Conservation (phyloP, 2,329 filamentous ascomycete species). For the Curvularia spicifera region DNA sequence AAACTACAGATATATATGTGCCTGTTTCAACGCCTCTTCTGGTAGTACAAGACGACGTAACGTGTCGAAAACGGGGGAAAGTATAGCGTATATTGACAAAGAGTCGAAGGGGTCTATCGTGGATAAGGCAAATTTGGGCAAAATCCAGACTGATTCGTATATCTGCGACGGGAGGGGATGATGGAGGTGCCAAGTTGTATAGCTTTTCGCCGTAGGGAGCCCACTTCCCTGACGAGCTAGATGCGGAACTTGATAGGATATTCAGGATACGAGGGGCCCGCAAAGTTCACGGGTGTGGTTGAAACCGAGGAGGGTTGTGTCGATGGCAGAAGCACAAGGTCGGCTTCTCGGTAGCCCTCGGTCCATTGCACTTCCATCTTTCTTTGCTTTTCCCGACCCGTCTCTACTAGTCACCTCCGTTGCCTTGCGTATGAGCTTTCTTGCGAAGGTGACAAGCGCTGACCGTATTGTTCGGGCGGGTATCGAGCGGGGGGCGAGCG, state of each 20-base stretch:
- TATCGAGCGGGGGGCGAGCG: constrained; percentile 40
- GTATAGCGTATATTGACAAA: neutral
- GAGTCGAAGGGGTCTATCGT: neutral
- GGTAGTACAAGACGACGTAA: constrained; percentile 11
- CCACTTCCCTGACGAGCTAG: neutral
- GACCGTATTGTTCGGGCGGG: constrained; percentile 25
- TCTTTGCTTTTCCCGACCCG: constrained; percentile 41
- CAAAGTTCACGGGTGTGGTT: constrained; percentile 31
- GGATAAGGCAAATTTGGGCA: neutral
- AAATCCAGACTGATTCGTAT: neutral
- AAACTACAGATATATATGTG: constrained; percentile 13
- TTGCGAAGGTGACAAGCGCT: constrained; percentile 36
- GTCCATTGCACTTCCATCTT: constrained; percentile 49
- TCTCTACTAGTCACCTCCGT: constrained; percentile 43
- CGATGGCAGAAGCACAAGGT: constrained; percentile 42
- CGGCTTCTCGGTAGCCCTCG: constrained; percentile 42
- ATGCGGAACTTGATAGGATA: constrained; percentile 7
- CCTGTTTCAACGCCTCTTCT: constrained; percentile 3
- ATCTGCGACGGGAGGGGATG: constrained; percentile 14
- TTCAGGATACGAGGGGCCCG: constrained; percentile 3
- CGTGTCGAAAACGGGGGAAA: neutral
- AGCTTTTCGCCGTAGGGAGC: neutral
- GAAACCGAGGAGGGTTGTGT: constrained; percentile 36
- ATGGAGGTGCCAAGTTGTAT: constrained; percentile 1
- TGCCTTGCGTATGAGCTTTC: constrained; percentile 35